Evolutionary conservation across 768 basidiomycete genomes (phyloP), one percentile per base, ranked within the genome.

Genomic region (Austroboletus eburneus): DNA sequence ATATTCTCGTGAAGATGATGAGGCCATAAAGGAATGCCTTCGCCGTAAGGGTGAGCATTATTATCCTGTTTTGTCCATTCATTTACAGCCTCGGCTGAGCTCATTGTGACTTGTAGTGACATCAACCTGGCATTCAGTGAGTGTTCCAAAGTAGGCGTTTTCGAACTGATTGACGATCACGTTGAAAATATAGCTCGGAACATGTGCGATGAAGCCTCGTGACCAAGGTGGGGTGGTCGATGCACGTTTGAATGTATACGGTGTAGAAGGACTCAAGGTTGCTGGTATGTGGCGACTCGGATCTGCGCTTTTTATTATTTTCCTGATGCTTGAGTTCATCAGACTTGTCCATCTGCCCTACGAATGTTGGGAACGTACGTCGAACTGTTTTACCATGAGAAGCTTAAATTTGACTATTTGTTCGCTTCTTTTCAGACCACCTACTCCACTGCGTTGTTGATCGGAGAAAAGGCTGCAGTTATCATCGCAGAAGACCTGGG

Each of bases 391-490:
- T 1, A n/a, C n/a, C n/a, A n/a, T n/a, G n/a, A n/a, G n/a, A n/a
- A n/a, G n/a, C n/a, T n/a, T n/a, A n/a, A n/a, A n/a, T n/a, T n/a
- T n/a, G n/a, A n/a, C n/a, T n/a, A n/a, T n/a, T n/a, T n/a, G n/a
- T n/a, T n/a, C n/a, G n/a, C 6, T 20, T 18, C 22, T 9, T 18
- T 39, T n/a, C 16, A 53, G 62, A 73, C 72, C 51, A 72, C 72
- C 1, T 69, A 71, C 50, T 70, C 68, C 1, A 69, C 68, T 8
- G 69, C 73, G 7, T 44, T 74, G 21, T 61, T 66, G 25, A 56
- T 85, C 32, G 81, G 80, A 4, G 81, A 84, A 62, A 84, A 83
- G 61, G 80, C 80, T 0, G 79, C 81, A 0, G 53, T 72, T 7
- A 72, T 84, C 32, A 80, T 85, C 37, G 77, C 75, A 2, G 69